Conservation (phyloP, 805 yeast genomes). For the Kluyveromyces wickerhamii region DNA sequence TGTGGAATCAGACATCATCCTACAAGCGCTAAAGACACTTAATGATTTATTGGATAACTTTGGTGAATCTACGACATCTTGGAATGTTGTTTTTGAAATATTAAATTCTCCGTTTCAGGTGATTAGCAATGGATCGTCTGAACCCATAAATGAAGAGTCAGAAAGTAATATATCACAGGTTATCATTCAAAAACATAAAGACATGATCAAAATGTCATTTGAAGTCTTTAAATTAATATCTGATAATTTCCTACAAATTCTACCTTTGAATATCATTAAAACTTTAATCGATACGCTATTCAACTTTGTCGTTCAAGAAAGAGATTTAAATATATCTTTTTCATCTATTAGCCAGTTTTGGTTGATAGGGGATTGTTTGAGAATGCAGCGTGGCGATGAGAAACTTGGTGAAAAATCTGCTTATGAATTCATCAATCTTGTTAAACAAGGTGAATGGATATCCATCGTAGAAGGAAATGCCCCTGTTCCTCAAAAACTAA, state of each 20-base stretch:
- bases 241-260: slow-evolving; percentile 70
- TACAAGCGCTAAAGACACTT: slow-evolving; percentile 53
- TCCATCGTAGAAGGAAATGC: not conserved
- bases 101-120: slow-evolving; percentile 47
- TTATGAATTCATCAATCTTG: not conserved
- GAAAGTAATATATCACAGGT: slow-evolving; percentile 27
- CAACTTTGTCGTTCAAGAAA: slow-evolving; percentile 61
- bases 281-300: slow-evolving; percentile 63
- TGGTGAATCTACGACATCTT: slow-evolving; percentile 56
- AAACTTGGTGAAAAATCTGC: not conserved
- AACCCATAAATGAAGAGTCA: slow-evolving; percentile 18
- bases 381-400: slow-evolving; percentile 17
- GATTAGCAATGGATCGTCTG: slow-evolving; percentile 21
- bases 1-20: slow-evolving; percentile 61
- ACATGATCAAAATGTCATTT: slow-evolving; percentile 57
- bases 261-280: slow-evolving; percentile 60
- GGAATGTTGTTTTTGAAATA: slow-evolving; percentile 67
- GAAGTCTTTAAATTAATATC: slow-evolving; percentile 75
- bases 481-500: slow-evolving; percentile 6
- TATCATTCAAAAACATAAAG: slow-evolving; percentile 40
- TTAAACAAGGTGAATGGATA: not conserved
- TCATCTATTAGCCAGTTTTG: slow-evolving; percentile 89
- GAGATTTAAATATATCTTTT: slow-evolving; percentile 80
- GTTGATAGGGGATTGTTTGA: slow-evolving; percentile 75
- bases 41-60: slow-evolving; percentile 70